Evolutionary conservation across 441 rosid genomes (phyloP).

Genomic region (Erysimum cheiri): DNA sequence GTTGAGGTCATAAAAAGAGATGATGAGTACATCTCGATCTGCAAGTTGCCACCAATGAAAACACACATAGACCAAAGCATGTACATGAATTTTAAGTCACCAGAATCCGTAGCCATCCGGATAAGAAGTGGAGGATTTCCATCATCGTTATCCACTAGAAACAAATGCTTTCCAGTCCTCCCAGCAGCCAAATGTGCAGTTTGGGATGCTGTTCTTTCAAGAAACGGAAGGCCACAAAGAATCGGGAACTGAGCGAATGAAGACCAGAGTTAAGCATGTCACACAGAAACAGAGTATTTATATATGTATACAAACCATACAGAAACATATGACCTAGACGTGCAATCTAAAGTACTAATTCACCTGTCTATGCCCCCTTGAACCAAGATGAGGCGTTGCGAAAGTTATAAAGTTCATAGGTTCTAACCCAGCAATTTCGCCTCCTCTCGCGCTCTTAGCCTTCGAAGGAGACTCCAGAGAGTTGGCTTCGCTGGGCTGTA

Average conservation of each 20-base stretch:
- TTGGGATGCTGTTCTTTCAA: slow-evolving; percentile 83
- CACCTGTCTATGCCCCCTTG: slow-evolving; percentile 90
- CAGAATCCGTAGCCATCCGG: slow-evolving; percentile 80
- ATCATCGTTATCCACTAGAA: slow-evolving; percentile 77
- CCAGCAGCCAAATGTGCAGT: slow-evolving; percentile 88
- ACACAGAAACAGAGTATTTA: not conserved
- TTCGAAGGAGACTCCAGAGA: slow-evolving; percentile 40
- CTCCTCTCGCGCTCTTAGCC: slow-evolving; percentile 48
- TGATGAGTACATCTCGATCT: slow-evolving; percentile 31
- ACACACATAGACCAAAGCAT: slow-evolving; percentile 38
- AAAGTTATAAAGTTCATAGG: slow-evolving; percentile 92
- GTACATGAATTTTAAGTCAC: slow-evolving; percentile 78
- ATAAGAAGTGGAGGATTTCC: slow-evolving; percentile 93
- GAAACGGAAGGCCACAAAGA: slow-evolving; percentile 90
- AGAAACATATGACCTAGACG: slow-evolving; percentile 31
- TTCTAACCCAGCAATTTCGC: slow-evolving; percentile 82
- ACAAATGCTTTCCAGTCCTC: slow-evolving; percentile 90
- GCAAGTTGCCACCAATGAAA: slow-evolving; percentile 12
- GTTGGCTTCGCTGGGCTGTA: slow-evolving; percentile 32
- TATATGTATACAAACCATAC: not conserved
- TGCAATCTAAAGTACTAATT: slow-evolving; percentile 27
- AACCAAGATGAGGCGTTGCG: slow-evolving; percentile 98
- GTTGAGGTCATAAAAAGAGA: slow-evolving; percentile 46
- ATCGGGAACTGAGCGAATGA: slow-evolving; percentile 67
- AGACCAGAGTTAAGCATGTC: slow-evolving; percentile 24